phyloP scores from a whole-genome alignment of 768 basidiomycete genomes.

The Agrocybe pediades region DNA sequence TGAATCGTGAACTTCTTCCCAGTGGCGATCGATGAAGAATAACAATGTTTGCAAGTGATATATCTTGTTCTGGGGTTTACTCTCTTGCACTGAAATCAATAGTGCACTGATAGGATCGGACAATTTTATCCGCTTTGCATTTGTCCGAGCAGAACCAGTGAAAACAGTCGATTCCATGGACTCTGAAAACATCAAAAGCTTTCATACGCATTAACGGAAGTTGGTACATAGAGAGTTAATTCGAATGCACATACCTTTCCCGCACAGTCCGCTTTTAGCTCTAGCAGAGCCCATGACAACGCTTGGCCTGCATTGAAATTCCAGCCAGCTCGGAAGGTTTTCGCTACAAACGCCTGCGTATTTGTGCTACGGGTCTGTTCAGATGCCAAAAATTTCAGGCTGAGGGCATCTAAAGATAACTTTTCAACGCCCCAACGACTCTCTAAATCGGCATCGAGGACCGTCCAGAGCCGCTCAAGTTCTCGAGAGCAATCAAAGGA shows the following conservation, averaged over 20 bases:
- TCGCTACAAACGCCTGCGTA: constrained; percentile 52
- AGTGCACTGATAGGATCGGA: constrained; percentile 64
- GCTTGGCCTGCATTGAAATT: constrained; percentile 73
- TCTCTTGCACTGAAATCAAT: constrained; percentile 48
- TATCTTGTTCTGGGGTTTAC: constrained; percentile 32
- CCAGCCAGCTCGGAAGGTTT: constrained; percentile 73
- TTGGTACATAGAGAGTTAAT: not conserved
- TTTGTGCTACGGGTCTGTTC: constrained; percentile 9
- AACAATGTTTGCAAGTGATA: constrained; percentile 76
- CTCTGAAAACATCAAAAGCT: constrained; percentile 72
- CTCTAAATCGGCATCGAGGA: constrained; percentile 64
- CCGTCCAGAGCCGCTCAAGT: constrained; percentile 52
- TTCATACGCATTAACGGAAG: constrained; percentile 7
- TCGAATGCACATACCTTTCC: constrained; percentile 50
- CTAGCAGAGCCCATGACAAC: constrained; percentile 75
- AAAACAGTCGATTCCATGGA: constrained; percentile 39
- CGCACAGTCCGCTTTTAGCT: constrained; percentile 80
- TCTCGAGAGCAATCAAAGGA: constrained; percentile 46
- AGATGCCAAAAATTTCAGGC: constrained; percentile 47
- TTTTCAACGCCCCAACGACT: constrained; percentile 65
- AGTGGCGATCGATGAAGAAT: constrained; percentile 84
- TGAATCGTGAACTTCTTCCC: constrained; percentile 58
- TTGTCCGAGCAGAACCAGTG: constrained; percentile 20
- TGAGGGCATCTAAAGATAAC: constrained; percentile 65
- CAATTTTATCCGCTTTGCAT: constrained; percentile 53